Evolutionary conservation across 2,329 filamentous ascomycete species (phyloP).

Genomic region (Fusarium denticulatum): DNA sequence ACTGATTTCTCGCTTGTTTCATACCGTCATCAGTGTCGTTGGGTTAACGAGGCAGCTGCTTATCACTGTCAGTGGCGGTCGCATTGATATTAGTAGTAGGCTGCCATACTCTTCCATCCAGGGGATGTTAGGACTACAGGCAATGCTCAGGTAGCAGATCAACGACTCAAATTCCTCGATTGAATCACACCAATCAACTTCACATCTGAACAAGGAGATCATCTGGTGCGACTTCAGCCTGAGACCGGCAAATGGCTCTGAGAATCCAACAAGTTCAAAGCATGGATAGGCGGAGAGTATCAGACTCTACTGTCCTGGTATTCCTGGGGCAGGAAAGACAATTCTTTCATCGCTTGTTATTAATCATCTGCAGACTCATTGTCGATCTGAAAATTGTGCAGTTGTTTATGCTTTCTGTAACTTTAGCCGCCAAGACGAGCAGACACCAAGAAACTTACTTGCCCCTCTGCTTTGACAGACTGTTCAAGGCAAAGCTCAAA

Average conservation of each 20-base stretch:
- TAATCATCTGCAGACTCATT: neutral
- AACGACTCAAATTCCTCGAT: no score
- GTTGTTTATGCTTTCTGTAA: neutral
- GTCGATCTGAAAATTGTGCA: neutral
- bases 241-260: no score
- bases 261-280: no score
- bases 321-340: neutral
- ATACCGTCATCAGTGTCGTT: accelerated
- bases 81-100: neutral
- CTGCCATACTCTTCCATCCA: no score
- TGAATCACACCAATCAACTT: no score
- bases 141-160: no score
- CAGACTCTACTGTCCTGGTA: no score
- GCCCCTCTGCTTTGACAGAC: neutral
- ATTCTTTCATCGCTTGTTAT: neutral
- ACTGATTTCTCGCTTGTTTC: accelerated
- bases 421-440: neutral
- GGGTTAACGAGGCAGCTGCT: neutral
- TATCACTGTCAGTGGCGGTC: neutral
- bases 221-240: no score
- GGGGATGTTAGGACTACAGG: no score
- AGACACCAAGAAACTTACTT: neutral
- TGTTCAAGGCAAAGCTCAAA: neutral
- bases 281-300: accelerated
- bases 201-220: no score